Percentiles rank a stretch among this genome's conserved stretches.
Conservation (phyloP, 805 yeast species). For the Sporopachydermia lactativora region DNA sequence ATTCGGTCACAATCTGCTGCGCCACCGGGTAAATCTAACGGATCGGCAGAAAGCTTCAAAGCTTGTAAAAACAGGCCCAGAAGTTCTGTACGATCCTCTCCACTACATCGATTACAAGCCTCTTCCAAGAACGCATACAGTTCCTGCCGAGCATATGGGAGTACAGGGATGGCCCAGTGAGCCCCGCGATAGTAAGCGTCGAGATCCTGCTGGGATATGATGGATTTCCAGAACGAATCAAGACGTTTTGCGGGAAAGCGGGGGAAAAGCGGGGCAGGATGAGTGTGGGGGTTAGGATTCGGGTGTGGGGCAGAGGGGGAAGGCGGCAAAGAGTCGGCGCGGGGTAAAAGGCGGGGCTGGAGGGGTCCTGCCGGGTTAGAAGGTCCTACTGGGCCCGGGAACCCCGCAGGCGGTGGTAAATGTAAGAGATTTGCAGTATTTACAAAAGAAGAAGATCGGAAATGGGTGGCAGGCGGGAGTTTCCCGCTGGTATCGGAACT, state of each 20-base stretch:
- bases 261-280: too few relatives aligned
- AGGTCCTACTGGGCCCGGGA: not conserved
- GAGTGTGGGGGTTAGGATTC: not conserved
- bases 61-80: not conserved
- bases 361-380: not conserved
- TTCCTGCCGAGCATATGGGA: not conserved
- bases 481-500: too few relatives aligned
- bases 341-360: too few relatives aligned
- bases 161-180: not conserved
- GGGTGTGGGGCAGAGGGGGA: not conserved
- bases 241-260: too few relatives aligned
- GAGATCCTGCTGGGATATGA: not conserved
- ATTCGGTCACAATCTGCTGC: too few relatives aligned
- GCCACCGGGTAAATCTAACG: too few relatives aligned
- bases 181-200: not conserved
- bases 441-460: not conserved
- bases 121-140: not conserved
- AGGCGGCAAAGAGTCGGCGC: not conserved
- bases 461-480: too few relatives aligned
- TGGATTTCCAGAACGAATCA: not conserved
- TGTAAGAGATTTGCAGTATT: not conserved
- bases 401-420: constrained; percentile 1
- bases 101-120: constrained; percentile 11
- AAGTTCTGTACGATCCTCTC: not conserved
- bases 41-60: too few relatives aligned